A percentile compares a stretch with the other conserved stretches of the same genome.
Conservation (phyloP, 1,284 basidiomycete species). For the Malassezia slooffiae region DNA sequence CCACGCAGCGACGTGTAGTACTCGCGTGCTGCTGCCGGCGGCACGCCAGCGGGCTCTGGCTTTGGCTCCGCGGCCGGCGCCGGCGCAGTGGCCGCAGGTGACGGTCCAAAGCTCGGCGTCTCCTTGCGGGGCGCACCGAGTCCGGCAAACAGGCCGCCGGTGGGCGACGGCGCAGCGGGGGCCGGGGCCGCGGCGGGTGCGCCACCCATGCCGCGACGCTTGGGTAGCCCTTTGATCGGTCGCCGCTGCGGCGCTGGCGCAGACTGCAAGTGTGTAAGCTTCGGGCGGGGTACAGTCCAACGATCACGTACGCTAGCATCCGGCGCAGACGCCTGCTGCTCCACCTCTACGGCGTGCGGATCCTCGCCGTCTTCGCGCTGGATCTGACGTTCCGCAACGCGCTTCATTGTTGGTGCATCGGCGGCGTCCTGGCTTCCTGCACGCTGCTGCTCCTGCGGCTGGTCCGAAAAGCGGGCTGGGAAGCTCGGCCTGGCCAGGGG, state of each 20-base stretch:
- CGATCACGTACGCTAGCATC: neutral
- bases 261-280: neutral
- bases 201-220: too few relatives aligned
- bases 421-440: too few relatives aligned
- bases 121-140: neutral
- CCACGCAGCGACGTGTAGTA: slow-evolving; percentile 9
- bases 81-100: neutral
- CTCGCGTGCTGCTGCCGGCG: neutral
- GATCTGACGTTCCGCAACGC: slow-evolving; percentile 14
- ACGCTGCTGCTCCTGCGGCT: too few relatives aligned
- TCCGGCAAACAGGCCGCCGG: slow-evolving; percentile 6
- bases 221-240: slow-evolving; percentile 12
- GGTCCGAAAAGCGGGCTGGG: too few relatives aligned
- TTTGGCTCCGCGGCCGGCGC: neutral
- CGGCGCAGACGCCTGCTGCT: too few relatives aligned
- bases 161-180: neutral
- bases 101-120: neutral
- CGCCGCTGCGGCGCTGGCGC: neutral
- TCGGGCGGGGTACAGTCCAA: neutral
- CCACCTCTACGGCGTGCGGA: slow-evolving; percentile 9
- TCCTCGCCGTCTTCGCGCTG: slow-evolving; percentile 16
- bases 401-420: slow-evolving; percentile 10
- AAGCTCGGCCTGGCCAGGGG: too few relatives aligned
- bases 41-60: neutral
- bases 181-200: too few relatives aligned